Evolutionary conservation across 2,329 filamentous ascomycete genomes (phyloP), one percentile per base, ranked within the genome.

Genomic region (Ambrosiella cleistominuta): DNA sequence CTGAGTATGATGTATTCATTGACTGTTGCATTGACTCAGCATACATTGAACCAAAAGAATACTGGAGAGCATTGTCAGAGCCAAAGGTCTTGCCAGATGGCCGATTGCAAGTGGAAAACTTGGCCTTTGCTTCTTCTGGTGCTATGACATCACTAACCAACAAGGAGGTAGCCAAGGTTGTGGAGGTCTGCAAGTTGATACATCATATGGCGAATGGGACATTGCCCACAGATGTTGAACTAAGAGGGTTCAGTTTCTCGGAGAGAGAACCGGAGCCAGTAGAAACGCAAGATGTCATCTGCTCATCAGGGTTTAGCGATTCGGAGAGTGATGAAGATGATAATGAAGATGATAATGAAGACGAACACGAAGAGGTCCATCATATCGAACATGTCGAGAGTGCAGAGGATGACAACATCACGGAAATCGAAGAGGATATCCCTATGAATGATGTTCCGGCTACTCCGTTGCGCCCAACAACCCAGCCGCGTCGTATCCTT

Each of bases 71-170:
- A 42, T 38, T 50, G 47, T 27, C 42, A 39, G n/a, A 47, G 8
- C 44, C 44, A 11, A 72, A 77, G 55, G 73, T 90, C 59, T 77
- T 60, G 17, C 56, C 55, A 7, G 27, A 51, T 37, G 56, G 56
- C 8, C 38, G 37, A 11, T 36, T 42, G 17, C 52, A 40, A 1
- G 39, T 54, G 8, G 42, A 44, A n/a, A 56, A 54, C 62, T 72
- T 94, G 56, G 86, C 95, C 63, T 97, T 97, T 62, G 91, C 91
- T 0, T 93, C 89, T 0, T 96, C 91, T 1, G 93, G 93, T n/a
- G 94, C 88, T 65, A 86, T 97, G 58, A 76, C 91, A 65, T 84
- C 88, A 86, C 89, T 1, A 86, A 85, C 0, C 94, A 86, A 79
- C 88, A 85, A 1, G 7, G 91, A 96, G 69, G 81, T 87, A 1